Conservation (phyloP, 2,329 filamentous ascomycete genomes). For the Westerdykella sp. region DNA sequence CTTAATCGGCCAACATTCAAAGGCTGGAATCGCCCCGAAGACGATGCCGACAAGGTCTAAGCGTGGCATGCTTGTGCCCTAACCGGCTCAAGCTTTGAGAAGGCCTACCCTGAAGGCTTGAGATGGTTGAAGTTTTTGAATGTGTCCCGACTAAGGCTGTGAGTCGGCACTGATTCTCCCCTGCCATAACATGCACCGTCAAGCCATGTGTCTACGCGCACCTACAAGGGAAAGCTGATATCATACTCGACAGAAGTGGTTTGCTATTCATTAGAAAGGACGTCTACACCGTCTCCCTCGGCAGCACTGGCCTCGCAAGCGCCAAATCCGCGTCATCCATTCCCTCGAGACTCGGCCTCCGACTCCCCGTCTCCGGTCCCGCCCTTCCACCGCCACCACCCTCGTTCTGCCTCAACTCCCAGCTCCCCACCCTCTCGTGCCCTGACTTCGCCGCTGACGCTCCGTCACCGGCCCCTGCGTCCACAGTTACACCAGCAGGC, state of each 20-base stretch:
- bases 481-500: slow-evolving; percentile 23
- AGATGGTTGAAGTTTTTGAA: no score
- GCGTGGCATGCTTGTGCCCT: no score
- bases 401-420: slow-evolving; percentile 47
- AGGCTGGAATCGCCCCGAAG: no score
- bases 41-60: no score
- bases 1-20: no score
- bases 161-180: no score
- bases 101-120: no score
- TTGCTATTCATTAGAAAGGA: background rate
- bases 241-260: background rate
- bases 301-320: slow-evolving; percentile 38
- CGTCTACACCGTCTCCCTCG: slow-evolving; percentile 44
- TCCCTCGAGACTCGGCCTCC: slow-evolving; percentile 42
- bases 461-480: background rate
- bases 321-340: slow-evolving; percentile 36
- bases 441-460: slow-evolving; percentile 18
- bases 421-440: slow-evolving; percentile 52
- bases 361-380: slow-evolving; percentile 15
- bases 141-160: no score
- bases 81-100: no score
- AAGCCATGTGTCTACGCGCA: no score
- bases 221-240: no score
- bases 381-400: slow-evolving; percentile 16
- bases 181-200: no score